Base-by-base conservation (phyloP, 169 alveolate genomes). In the Cryptosporidium andersoni region DNA sequence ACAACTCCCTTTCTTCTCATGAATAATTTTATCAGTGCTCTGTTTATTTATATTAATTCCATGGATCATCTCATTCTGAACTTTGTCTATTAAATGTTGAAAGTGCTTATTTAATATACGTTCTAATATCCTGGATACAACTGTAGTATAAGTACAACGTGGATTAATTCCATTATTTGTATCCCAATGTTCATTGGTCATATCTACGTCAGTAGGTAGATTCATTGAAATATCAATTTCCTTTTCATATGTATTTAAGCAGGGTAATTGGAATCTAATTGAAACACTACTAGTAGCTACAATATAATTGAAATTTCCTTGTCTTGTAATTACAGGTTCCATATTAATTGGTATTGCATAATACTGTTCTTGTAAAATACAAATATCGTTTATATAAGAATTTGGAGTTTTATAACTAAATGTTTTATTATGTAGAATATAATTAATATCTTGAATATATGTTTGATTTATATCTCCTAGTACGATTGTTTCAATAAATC, bases 321-420 rank as follows among this genome's bases (percentile, higher is more conserved):
- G 85, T 60, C 85, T 56, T 34, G 60, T 74, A 12, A 74, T 60
- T 11, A 74, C 5, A 12, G 85, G 85, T 34, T 74, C 85, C 6
- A 58, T 63, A 2, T 45, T 64, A 14, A 12, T 9, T 4, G 63
- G 37, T 37, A 74, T 43, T 47, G 85, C 66, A 34, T 45, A 56
- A 60, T 74, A 74, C 1, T 52, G 66, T 39, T 74, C 85, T 45
- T 74, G 85, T 25, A 56, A 37, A 52, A 74, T 36, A 43, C 85
- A 74, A 45, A 74, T 56, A 12, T 60, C 8, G 34, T 62, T 74
- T 25, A 25, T 25, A 37, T 74, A 74, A 40, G 85, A 74, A n/a
- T 43, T 48, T n/a, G 85, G 40, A 12, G 36, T 53, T 42, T 74
- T 39, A 52, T 45, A 74, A 25, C 25, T 25, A 49, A 53, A 42